Base-by-base conservation (phyloP, 2,329 filamentous ascomycete species). In the Verticillium albo-atrum region DNA sequence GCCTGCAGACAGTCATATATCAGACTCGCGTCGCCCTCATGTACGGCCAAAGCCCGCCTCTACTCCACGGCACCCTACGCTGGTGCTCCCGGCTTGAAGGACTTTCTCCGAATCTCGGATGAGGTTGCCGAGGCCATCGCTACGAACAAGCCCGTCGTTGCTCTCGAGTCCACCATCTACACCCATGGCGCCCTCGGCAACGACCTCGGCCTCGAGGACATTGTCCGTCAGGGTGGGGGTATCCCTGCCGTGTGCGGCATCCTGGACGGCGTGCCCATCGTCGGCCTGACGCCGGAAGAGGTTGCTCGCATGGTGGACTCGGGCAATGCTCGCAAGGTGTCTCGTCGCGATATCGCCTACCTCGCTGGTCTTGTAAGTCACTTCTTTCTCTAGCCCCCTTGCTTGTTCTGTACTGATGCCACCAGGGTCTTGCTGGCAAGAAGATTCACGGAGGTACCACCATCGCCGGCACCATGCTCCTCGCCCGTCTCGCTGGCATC, bases 131-230 rank as follows among this genome's bases (percentile, higher is more conserved):
- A 92, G 70, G 94, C 93, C 42, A 74, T 97, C 54, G 80, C 85
- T 50, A 83, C 85, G 14, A 87, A 88, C 59, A 88, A 86, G 68
- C 94, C 95, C 1, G 88, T 99, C 4, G 93, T 99, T 12, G 95
- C 94, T 17, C 82, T 99, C 4, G 95, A 99, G 75, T 92, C 91
- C 2, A 97, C 95, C 4, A 98, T 99, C 67, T 98, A 99, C 75
- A 99, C 95, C 1, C 95, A 99, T 75, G 93, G 92, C 47, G 87
- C 89, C 25, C 80, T 99, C 15, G 91, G 91, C n/a, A 84, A 86
- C 34, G 81, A 83, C 53, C 77, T 85, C 23, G 83, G 89, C 54
- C 84, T 98, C 61, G 91, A 97, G 70, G 86, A 88, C 14, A 82
- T 96, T 47, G 90, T 98, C 55, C 89, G 95, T 53, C 79, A 82